Evolutionary conservation across 1,284 basidiomycete genomes (phyloP).

Genomic region (Sporisorium scitamineum): DNA sequence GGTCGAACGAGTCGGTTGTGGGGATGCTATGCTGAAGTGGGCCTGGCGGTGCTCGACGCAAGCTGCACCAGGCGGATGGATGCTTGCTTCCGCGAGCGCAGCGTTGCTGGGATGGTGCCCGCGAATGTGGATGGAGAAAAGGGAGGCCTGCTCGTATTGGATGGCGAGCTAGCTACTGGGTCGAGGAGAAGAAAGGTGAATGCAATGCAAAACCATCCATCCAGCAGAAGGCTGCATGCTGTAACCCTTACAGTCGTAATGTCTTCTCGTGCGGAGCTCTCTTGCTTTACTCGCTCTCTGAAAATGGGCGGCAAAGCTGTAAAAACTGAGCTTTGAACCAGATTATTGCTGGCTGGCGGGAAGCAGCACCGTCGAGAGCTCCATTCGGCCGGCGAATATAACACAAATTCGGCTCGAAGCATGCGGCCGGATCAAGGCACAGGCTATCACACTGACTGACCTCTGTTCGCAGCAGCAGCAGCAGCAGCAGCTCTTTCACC

Average conservation of each 20-base stretch:
- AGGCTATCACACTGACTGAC: background rate
- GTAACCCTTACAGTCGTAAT: background rate
- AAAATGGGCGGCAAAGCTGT: background rate
- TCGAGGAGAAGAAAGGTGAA: background rate
- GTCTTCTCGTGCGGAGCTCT: constrained; percentile 9
- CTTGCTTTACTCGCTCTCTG: background rate
- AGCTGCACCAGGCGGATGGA: constrained; percentile 4
- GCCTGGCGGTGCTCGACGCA: constrained; percentile 1
- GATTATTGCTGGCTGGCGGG: background rate
- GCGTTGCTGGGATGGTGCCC: background rate
- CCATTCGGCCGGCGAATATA: constrained; percentile 9
- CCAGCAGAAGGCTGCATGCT: background rate
- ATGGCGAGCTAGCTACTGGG: constrained; percentile 1
- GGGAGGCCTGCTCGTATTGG: background rate
- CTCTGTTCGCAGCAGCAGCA: background rate
- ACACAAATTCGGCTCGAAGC: background rate
- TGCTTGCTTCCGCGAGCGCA: background rate
- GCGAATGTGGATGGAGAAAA: background rate
- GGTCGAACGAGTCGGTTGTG: background rate
- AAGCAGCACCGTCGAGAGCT: background rate
- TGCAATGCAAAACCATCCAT: constrained; percentile 2
- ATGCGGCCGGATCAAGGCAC: constrained; percentile 1
- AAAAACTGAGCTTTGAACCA: constrained; percentile 3
- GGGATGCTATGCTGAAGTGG: background rate
- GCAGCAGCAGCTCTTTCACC: too few species aligned